Conservation (phyloP, 1,139 yeast genomes). For the Yamadazyma triangularis region DNA sequence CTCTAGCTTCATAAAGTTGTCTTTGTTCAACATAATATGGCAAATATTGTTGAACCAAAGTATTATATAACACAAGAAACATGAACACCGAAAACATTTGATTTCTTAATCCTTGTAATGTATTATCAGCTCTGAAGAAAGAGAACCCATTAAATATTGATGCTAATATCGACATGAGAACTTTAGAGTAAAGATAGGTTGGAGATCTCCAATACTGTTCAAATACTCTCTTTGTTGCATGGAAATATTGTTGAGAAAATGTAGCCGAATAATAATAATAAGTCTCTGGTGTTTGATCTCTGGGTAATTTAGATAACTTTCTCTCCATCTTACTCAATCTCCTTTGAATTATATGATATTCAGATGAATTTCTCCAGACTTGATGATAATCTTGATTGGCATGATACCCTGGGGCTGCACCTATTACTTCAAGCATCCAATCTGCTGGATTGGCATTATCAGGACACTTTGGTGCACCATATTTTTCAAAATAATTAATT, state of each 20-base stretch:
- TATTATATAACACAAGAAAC: conserved; percentile 41
- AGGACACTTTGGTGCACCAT: conserved; percentile 47
- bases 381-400: conserved; percentile 31
- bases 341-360: conserved; percentile 17
- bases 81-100: conserved; percentile 54
- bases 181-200: conserved; percentile 35
- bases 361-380: conserved; percentile 30
- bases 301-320: conserved; percentile 25
- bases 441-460: conserved; percentile 50
- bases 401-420: conserved; percentile 33
- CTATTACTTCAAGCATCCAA: conserved; percentile 54
- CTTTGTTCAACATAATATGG: conserved; percentile 30
- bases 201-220: conserved; percentile 44
- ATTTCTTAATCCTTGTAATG: conserved; percentile 41
- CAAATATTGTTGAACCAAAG: conserved; percentile 52
- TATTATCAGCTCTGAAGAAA: conserved; percentile 27
- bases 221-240: conserved; percentile 23
- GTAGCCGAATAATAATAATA: conserved; percentile 24
- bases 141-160: conserved; percentile 47
- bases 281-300: conserved; percentile 18
- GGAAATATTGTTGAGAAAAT: conserved; percentile 19
- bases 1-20: conserved; percentile 35
- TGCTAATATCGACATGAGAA: conserved; percentile 30
- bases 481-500: conserved; percentile 51
- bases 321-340: conserved; percentile 24